Conservation (phyloP, 108 stramenopile species). For the Fragilariopsis cylindrus region DNA sequence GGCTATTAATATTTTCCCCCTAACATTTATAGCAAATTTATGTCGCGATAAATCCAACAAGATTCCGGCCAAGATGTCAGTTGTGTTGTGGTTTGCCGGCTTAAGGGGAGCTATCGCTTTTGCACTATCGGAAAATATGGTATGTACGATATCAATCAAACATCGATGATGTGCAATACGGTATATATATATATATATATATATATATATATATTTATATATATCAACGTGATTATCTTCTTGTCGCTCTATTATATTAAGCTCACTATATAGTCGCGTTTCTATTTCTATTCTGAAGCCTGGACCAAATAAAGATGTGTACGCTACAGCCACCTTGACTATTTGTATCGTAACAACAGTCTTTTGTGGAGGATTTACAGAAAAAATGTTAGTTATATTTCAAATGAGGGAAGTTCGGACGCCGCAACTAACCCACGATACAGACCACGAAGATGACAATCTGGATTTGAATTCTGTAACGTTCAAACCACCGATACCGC, state of each 20-base stretch:
- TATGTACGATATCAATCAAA: neutral
- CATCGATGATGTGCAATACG: too few relatives aligned
- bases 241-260: neutral
- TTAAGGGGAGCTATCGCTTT: slow-evolving; percentile 96
- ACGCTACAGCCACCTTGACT: slow-evolving; percentile 88
- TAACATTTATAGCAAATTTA: slow-evolving; percentile 85
- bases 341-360: slow-evolving; percentile 97
- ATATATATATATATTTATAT: too few relatives aligned
- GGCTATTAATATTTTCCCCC: slow-evolving; percentile 89
- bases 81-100: slow-evolving; percentile 96
- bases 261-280: too few relatives aligned
- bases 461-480: slow-evolving; percentile 29
- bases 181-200: too few relatives aligned
- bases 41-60: slow-evolving; percentile 47
- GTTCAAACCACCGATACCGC: slow-evolving; percentile 25
- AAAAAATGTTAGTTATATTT: slow-evolving; percentile 75
- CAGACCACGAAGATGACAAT: slow-evolving; percentile 24
- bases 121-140: slow-evolving; percentile 90
- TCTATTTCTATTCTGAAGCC: slow-evolving; percentile 34
- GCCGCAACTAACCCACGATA: neutral
- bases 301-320: slow-evolving; percentile 80
- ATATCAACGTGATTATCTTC: neutral
- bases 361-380: slow-evolving; percentile 95
- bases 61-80: slow-evolving; percentile 75
- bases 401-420: slow-evolving; percentile 77